Conservation (phyloP, 108 stramenopile genomes). For the Skeletonema menzelii region DNA sequence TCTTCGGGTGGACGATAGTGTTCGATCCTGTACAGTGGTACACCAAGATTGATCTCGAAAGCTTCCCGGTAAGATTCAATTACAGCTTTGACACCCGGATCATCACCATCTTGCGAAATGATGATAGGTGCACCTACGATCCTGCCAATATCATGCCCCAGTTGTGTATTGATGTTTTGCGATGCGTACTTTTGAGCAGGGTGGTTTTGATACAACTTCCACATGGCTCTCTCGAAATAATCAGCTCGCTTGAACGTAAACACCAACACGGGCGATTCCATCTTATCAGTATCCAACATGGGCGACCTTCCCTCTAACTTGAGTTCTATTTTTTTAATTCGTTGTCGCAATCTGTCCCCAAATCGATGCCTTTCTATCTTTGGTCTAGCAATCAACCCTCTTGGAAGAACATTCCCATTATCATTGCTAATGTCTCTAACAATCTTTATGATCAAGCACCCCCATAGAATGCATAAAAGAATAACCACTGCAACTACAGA, state of each 20-base stretch:
- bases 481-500: constrained; percentile 27
- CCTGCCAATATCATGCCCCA: constrained; percentile 24
- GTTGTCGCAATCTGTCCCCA: constrained; percentile 13
- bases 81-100: constrained; percentile 46
- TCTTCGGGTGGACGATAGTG: constrained; percentile 25
- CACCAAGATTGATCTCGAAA: constrained; percentile 47
- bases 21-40: constrained; percentile 65
- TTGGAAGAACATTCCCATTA: not conserved
- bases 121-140: constrained; percentile 68
- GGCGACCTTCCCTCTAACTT: constrained; percentile 1
- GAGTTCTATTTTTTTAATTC: constrained; percentile 14
- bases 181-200: constrained; percentile 29
- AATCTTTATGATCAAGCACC: constrained; percentile 26
- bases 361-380: constrained; percentile 1
- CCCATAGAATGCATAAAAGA: constrained; percentile 22
- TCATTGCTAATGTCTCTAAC: constrained; percentile 8
- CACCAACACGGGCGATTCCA: constrained; percentile 77
- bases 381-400: constrained; percentile 20
- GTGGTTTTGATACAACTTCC: constrained; percentile 58
- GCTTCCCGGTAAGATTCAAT: constrained; percentile 46
- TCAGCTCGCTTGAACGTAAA: constrained; percentile 80
- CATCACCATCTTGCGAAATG: constrained; percentile 83
- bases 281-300: constrained; percentile 14
- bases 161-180: constrained; percentile 4
- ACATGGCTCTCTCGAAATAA: constrained; percentile 69